These are phyloP conservation scores for Massospora cicadina DNA, from an alignment of 371 early-diverging fungal genomes.

Conservation along the genomic window DNA sequence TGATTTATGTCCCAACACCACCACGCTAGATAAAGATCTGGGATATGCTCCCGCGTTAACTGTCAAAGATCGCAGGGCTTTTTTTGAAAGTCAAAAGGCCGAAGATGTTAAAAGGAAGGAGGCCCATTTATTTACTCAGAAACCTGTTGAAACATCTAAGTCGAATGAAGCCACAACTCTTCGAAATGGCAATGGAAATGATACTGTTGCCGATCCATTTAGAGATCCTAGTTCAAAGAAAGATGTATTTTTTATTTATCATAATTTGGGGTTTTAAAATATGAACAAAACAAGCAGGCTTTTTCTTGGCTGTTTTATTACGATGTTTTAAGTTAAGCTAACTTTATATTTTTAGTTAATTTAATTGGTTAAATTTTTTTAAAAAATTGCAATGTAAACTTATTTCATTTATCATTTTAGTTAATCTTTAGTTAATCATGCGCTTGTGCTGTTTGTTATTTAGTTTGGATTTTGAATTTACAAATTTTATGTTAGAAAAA, in stretches of 20 bases:
- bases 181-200: not conserved
- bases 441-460: too few species aligned
- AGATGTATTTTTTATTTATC: not conserved
- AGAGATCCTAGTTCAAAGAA: not conserved
- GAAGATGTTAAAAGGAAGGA: not conserved
- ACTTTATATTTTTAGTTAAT: too few species aligned
- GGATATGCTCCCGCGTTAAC: not conserved
- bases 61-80: not conserved
- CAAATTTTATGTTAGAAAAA: not conserved
- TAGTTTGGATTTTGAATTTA: too few species aligned
- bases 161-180: not conserved
- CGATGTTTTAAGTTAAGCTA: too few species aligned
- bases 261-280: not conserved
- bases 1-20: not conserved
- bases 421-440: too few species aligned
- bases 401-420: too few species aligned
- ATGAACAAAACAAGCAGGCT: too few species aligned
- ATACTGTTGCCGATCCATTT: not conserved
- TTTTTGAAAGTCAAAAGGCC: not conserved
- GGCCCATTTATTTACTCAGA: not conserved
- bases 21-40: not conserved
- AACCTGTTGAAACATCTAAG: not conserved
- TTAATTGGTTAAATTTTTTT: too few species aligned
- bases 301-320: too few species aligned
- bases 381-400: too few species aligned